These are phyloP conservation scores for Phylloboletellus chloephorus DNA, from an alignment of 1,284 basidiomycete species.

Conservation along the genomic window DNA sequence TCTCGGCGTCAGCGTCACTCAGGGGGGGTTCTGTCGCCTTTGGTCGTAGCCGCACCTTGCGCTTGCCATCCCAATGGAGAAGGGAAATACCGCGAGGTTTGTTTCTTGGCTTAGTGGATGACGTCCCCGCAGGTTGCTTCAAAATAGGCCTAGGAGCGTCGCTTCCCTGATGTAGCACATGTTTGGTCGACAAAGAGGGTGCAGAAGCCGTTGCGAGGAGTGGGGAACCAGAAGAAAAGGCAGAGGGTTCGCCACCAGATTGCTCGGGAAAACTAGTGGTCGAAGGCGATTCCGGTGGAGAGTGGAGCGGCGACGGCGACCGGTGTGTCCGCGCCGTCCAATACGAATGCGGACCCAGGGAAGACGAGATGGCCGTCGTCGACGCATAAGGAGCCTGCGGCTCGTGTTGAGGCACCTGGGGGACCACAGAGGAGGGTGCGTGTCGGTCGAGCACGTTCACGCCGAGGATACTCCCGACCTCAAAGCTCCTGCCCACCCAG, in stretches of 20 bases:
- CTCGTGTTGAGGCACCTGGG: constrained; percentile 7
- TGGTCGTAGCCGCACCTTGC: constrained; percentile 7
- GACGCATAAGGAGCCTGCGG: constrained; percentile 14
- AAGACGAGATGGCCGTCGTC: constrained; percentile 19
- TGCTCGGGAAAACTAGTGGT: constrained; percentile 16
- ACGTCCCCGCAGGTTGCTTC: constrained; percentile 15
- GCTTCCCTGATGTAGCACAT: constrained; percentile 4
- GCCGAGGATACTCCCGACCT: constrained; percentile 51
- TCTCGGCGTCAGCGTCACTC: neutral
- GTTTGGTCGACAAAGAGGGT: constrained; percentile 11
- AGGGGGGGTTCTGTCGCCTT: neutral
- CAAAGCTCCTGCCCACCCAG: constrained; percentile 73
- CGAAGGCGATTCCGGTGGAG: constrained; percentile 16
- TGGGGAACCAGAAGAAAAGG: constrained; percentile 23
- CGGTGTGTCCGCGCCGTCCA: constrained; percentile 20
- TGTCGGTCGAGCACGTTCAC: constrained; percentile 27
- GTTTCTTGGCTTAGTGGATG: constrained; percentile 6
- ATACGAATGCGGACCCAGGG: constrained; percentile 19
- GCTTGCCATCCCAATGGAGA: constrained; percentile 14
- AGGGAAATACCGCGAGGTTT: constrained; percentile 17
- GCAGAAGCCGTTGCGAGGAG: constrained; percentile 17
- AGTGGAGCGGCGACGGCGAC: constrained; percentile 10
- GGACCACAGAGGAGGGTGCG: constrained; percentile 1
- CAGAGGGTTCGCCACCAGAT: constrained; percentile 9
- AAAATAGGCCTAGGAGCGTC: constrained; percentile 24